phyloP scores from a whole-genome alignment of 306 rosid genomes.

The Dalbergia oliveri region DNA sequence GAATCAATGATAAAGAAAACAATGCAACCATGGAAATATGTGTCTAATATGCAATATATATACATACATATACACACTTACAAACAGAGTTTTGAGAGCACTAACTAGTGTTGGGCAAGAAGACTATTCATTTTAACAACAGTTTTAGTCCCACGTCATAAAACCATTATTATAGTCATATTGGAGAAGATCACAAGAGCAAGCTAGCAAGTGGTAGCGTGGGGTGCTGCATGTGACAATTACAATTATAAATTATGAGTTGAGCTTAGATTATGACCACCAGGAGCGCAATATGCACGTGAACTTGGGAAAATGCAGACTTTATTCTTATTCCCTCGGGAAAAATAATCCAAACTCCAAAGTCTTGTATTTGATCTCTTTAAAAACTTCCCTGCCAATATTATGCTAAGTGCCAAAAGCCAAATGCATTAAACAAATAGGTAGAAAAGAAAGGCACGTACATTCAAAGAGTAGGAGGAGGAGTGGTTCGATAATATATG shows the following conservation, averaged over 20 bases:
- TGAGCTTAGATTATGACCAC: neutral
- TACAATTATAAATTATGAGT: neutral
- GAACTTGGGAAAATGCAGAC: constrained; percentile 3
- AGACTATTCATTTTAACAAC: neutral
- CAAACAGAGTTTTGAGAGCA: too few species aligned
- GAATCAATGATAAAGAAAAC: constrained; percentile 12
- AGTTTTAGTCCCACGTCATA: neutral
- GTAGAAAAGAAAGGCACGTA: neutral
- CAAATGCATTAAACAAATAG: constrained; percentile 12
- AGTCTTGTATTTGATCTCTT: neutral
- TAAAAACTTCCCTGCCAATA: neutral
- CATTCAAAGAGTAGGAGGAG: constrained; percentile 10
- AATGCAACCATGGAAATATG: constrained; percentile 9
- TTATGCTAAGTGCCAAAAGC: neutral
- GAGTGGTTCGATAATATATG: neutral
- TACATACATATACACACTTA: too few species aligned
- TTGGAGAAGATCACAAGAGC: neutral
- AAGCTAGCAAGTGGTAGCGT: constrained; percentile 4
- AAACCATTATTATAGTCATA: neutral
- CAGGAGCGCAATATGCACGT: constrained; percentile 15
- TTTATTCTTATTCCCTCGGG: constrained; percentile 1
- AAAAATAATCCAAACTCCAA: neutral
- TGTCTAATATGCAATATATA: neutral
- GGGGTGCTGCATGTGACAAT: constrained; percentile 28
- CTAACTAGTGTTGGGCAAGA: neutral